Conservation (phyloP, 2,329 filamentous ascomycete species). For the Xylaria arbuscula region DNA sequence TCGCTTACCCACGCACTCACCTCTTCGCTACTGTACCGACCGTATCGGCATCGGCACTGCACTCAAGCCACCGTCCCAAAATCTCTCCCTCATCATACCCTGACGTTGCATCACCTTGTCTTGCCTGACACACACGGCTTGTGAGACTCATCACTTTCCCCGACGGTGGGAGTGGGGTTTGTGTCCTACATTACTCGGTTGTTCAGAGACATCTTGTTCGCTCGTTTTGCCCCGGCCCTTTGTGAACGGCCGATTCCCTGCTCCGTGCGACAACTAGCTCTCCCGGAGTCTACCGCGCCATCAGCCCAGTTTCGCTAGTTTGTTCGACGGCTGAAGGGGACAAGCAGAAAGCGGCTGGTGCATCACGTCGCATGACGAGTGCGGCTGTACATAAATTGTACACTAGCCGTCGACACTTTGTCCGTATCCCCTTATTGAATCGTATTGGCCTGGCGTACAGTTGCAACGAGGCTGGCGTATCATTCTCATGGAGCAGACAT, state of each 20-base stretch:
- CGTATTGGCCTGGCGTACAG: conserved; percentile 41
- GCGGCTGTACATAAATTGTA: conserved; percentile 31
- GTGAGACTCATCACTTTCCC: conserved; percentile 51
- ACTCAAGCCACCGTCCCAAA: conserved; percentile 10
- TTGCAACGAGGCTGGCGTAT: conserved; percentile 42
- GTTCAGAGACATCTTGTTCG: conserved; percentile 52
- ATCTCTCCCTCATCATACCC: conserved; percentile 24
- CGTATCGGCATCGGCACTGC: conserved; percentile 3
- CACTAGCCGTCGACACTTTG: conserved; percentile 42
- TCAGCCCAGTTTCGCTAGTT: conserved; percentile 32
- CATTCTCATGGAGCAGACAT: conserved; percentile 79
- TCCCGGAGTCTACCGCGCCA: conserved; percentile 47
- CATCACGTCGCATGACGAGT: conserved; percentile 39
- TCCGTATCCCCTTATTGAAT: conserved; percentile 38
- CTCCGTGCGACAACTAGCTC: conserved; percentile 44
- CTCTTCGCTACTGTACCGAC: not conserved
- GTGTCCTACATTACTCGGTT: conserved; percentile 54
- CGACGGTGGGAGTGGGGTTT: conserved; percentile 54
- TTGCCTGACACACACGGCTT: conserved; percentile 47
- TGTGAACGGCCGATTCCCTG: conserved; percentile 46
- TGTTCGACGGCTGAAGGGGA: not conserved
- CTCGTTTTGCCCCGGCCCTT: conserved; percentile 43
- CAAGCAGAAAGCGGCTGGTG: conserved; percentile 31
- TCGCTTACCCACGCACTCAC: not conserved
- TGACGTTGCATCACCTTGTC: conserved; percentile 46